These are phyloP conservation scores for Chlorella sorokiniana DNA, from an alignment of 139 green algal species.

Conservation along the genomic window DNA sequence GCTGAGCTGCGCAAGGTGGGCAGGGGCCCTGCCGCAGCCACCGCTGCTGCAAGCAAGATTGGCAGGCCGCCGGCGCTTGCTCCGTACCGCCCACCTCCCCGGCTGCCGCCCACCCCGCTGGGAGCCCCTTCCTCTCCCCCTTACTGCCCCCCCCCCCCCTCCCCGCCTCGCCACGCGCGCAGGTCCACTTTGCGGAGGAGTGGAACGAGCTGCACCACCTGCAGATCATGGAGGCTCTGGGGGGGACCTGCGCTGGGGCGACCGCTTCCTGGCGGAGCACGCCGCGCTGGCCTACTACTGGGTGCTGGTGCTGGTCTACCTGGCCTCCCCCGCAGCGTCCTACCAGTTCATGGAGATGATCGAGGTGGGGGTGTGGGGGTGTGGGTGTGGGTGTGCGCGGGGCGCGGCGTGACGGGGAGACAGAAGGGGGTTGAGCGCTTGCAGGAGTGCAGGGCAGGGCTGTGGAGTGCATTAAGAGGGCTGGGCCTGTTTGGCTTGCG, in stretches of 20 bases:
- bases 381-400: neutral
- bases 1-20: conserved; percentile 75
- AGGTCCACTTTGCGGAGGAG: conserved; percentile 93
- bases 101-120: neutral
- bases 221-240: conserved; percentile 97
- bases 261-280: conserved; percentile 90
- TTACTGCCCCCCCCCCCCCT: neutral
- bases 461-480: too few species aligned
- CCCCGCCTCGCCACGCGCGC: neutral
- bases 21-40: neutral
- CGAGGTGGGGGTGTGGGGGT: conserved; percentile 49
- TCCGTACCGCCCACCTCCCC: too few species aligned
- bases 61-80: too few species aligned
- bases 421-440: neutral
- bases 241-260: conserved; percentile 91
- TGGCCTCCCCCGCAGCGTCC: conserved; percentile 77
- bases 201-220: conserved; percentile 94
- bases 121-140: neutral
- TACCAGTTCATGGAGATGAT: conserved; percentile 96
- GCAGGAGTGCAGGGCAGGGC: too few species aligned
- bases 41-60: too few species aligned
- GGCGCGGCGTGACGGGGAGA: neutral
- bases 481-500: too few species aligned
- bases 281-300: conserved; percentile 93
- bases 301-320: conserved; percentile 74